A percentile compares a stretch with the other conserved stretches of the same genome.
phyloP scores from a whole-genome alignment of 306 rosid genomes.

The Biancaea sappan region DNA sequence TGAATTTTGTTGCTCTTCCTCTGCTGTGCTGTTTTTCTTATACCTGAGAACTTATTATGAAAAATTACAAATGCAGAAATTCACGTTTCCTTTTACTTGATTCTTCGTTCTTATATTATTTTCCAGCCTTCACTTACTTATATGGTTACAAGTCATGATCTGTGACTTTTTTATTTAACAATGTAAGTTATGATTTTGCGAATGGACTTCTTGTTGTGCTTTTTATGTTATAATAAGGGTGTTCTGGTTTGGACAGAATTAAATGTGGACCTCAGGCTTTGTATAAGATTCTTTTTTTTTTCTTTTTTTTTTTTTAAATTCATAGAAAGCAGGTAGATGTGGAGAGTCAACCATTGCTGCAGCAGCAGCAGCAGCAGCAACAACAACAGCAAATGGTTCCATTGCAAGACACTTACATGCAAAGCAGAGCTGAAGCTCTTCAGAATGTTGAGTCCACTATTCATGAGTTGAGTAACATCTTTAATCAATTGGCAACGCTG shows the following conservation, averaged over 20 bases:
- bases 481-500: conserved; percentile 92
- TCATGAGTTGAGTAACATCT: conserved; percentile 92
- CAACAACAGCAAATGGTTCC: conserved; percentile 86
- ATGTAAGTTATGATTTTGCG: background rate
- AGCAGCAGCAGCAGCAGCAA: conserved; percentile 64
- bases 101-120: conserved; percentile 17
- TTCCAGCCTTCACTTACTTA: background rate
- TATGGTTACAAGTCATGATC: conserved; percentile 6
- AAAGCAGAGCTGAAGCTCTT: conserved; percentile 98
- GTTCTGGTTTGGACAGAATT: conserved; percentile 7
- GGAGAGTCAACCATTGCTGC: conserved; percentile 85
- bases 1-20: background rate
- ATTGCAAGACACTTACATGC: conserved; percentile 92
- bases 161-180: conserved; percentile 10
- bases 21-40: conserved; percentile 3
- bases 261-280: conserved; percentile 7
- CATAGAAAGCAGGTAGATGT: conserved; percentile 81
- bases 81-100: background rate
- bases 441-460: conserved; percentile 97
- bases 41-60: background rate
- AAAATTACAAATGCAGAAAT: conserved; percentile 4
- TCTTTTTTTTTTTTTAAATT: conserved; percentile 26
- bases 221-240: background rate
- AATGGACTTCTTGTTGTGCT: background rate
- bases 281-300: background rate